Percentiles rank a stretch among this genome's conserved stretches.
Conservation (phyloP, 2,329 filamentous ascomycete species). For the Zasmidium angulare region DNA sequence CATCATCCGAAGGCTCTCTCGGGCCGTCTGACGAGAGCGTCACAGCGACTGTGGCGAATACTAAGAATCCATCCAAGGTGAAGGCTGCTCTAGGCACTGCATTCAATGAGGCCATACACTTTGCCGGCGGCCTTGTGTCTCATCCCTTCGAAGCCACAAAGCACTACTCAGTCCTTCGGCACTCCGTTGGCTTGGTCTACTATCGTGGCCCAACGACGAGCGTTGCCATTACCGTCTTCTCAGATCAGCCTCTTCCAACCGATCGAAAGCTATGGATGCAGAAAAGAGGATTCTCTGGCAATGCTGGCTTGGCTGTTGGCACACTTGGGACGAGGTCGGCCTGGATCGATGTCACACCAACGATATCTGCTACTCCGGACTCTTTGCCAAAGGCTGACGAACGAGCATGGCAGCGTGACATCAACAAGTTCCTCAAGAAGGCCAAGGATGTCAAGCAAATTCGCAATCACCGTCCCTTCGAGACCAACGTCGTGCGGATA, state of each 20-base stretch:
- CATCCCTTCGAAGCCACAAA: slow-evolving; percentile 13
- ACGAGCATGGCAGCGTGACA: slow-evolving; percentile 66
- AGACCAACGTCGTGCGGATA: slow-evolving; percentile 11
- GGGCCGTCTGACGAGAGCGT: not conserved
- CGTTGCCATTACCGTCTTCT: slow-evolving; percentile 64
- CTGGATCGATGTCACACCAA: slow-evolving; percentile 70
- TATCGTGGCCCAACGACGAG: slow-evolving; percentile 60
- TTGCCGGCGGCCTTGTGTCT: slow-evolving; percentile 11
- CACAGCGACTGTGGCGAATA: not conserved
- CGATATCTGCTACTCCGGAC: slow-evolving; percentile 44
- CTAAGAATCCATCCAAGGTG: slow-evolving; percentile 1
- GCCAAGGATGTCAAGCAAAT: slow-evolving; percentile 30
- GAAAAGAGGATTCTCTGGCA: slow-evolving; percentile 66
- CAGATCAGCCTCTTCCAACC: slow-evolving; percentile 55
- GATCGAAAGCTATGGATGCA: slow-evolving; percentile 67
- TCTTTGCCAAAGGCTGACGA: slow-evolving; percentile 60
- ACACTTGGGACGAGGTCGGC: slow-evolving; percentile 58
- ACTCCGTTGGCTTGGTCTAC: slow-evolving; percentile 14
- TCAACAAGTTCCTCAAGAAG: slow-evolving; percentile 62
- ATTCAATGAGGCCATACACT: slow-evolving; percentile 10
- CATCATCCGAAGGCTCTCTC: not conserved
- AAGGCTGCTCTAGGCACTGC: slow-evolving; percentile 4
- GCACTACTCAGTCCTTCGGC: slow-evolving; percentile 11
- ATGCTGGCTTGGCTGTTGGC: slow-evolving; percentile 66
- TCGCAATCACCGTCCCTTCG: slow-evolving; percentile 9